Conservation (phyloP, 306 rosid species). For the Ormosia semicastrata region DNA sequence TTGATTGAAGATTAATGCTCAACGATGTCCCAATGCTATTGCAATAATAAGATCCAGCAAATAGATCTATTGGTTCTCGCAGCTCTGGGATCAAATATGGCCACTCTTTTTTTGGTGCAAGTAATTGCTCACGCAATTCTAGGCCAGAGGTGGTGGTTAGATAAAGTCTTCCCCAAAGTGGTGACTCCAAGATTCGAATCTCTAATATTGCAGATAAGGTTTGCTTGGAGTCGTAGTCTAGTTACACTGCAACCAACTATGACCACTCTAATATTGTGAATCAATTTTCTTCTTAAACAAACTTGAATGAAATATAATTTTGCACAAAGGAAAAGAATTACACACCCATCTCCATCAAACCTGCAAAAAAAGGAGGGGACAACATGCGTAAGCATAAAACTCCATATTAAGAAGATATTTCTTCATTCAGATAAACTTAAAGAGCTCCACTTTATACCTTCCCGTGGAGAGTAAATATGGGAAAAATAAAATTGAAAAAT, state of each 20-base stretch:
- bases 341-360: conserved; percentile 99
- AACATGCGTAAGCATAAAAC: conserved; percentile 30
- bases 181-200: no score
- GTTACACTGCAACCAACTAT: no score
- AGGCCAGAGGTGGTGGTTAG: no score
- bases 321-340: conserved; percentile 28
- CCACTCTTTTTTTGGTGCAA: no score
- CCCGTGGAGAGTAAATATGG: background rate
- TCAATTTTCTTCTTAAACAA: conserved; percentile 4
- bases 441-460: background rate
- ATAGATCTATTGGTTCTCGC: background rate
- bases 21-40: background rate
- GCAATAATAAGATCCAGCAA: conserved; percentile 9
- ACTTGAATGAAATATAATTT: conserved; percentile 9
- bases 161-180: no score
- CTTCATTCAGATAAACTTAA: conserved; percentile 2
- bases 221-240: no score
- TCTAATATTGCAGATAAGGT: no score
- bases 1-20: conserved; percentile 6
- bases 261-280: background rate
- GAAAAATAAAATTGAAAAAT: background rate
- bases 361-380: conserved; percentile 47
- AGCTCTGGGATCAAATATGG: background rate
- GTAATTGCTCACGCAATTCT: no score
- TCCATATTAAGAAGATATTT: background rate